phyloP scores from a whole-genome alignment of 2,329 filamentous ascomycete species.

The Beauveria pseudobassiana region DNA sequence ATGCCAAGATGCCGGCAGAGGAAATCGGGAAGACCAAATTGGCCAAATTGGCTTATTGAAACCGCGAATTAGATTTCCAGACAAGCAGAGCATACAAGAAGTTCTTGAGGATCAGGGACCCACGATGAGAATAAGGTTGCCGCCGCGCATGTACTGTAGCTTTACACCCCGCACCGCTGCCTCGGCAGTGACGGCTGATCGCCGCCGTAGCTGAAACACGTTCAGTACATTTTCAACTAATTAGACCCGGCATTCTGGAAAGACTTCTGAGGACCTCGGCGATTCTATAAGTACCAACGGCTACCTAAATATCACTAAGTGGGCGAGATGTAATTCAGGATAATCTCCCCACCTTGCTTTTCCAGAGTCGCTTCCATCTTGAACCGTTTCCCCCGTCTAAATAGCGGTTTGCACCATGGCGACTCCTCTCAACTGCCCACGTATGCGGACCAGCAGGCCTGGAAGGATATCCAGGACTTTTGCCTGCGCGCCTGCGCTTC shows the following conservation, averaged over 20 bases:
- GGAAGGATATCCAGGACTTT: neutral
- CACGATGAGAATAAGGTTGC: too few relatives aligned
- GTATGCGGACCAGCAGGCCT: constrained; percentile 1
- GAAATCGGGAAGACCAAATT: neutral
- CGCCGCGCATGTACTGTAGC: too few relatives aligned
- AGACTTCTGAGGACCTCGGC: neutral
- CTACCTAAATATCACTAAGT: neutral
- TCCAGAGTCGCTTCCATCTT: neutral
- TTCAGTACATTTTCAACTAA: neutral
- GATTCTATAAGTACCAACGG: neutral
- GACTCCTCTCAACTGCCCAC: neutral
- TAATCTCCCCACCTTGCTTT: neutral
- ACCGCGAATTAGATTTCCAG: neutral
- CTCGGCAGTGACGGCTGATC: neutral
- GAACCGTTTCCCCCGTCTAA: neutral
- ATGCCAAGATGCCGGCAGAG: neutral
- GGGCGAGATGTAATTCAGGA: neutral
- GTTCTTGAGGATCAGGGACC: too few relatives aligned
- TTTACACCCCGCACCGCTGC: neutral
- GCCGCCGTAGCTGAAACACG: neutral
- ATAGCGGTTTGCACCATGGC: neutral
- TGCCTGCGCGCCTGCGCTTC: neutral
- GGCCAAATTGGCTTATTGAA: neutral
- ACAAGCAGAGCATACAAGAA: too few relatives aligned
- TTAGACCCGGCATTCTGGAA: too few relatives aligned